phyloP scores from a whole-genome alignment of 169 alveolate genomes.

The Cryptosporidium felis region DNA sequence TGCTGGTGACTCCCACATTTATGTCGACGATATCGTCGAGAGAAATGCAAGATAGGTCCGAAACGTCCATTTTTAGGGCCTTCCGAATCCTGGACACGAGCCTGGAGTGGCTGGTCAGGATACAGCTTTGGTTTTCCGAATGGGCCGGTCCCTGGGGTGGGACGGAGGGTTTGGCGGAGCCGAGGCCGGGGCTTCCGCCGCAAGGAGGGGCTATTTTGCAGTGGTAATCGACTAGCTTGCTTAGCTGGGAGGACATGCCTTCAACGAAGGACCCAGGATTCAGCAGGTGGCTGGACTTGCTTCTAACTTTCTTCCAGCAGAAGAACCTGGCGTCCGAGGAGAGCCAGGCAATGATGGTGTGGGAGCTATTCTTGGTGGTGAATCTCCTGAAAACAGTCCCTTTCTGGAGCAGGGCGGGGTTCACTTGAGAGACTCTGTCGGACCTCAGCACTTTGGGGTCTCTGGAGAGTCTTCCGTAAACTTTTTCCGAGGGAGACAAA shows the following conservation, averaged over 20 bases:
- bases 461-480: conserved; percentile 58
- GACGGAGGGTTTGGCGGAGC: not conserved
- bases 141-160: not conserved
- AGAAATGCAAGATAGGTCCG: conserved; percentile 13
- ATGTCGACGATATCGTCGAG: conserved; percentile 48
- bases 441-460: conserved; percentile 65
- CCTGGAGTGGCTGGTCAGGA: conserved; percentile 12
- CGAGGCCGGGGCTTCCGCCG: not conserved
- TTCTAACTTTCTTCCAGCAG: conserved; percentile 59
- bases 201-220: not conserved
- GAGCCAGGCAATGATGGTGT: conserved; percentile 63
- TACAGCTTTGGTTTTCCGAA: conserved; percentile 11
- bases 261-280: conserved; percentile 35
- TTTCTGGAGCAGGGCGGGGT: conserved; percentile 32
- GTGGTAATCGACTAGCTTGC: not conserved
- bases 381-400: conserved; percentile 57
- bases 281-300: conserved; percentile 5
- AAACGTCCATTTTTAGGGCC: conserved; percentile 9
- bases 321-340: conserved; percentile 40
- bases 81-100: not conserved
- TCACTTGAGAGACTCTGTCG: conserved; percentile 14
- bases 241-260: not conserved
- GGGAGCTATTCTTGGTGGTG: not conserved
- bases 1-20: conserved; percentile 44
- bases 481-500: conserved; percentile 48